Percentiles rank a stretch among this genome's conserved stretches.
Conservation (phyloP, 2,329 filamentous ascomycete genomes). For the Stemphylium vesicarium region DNA sequence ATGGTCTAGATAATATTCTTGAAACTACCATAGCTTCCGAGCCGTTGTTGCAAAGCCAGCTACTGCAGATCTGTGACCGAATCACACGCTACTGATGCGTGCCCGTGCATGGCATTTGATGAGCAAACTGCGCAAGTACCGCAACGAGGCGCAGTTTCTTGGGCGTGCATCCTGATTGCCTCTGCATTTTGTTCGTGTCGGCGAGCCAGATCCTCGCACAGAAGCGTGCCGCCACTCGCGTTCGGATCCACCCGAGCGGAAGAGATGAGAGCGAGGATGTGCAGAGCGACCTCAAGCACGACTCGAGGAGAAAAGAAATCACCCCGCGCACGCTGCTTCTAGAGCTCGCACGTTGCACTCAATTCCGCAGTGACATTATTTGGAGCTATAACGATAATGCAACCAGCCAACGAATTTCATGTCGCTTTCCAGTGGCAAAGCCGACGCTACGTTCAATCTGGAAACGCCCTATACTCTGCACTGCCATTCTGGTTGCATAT, state of each 20-base stretch:
- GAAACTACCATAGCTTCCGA: constrained; percentile 15
- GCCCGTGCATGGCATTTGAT: constrained; percentile 9
- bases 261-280: not conserved
- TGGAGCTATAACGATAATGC: not conserved
- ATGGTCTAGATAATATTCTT: constrained; percentile 2
- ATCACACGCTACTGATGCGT: constrained; percentile 20
- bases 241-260: constrained; percentile 12
- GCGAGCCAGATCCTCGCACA: constrained; percentile 3
- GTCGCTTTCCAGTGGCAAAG: constrained; percentile 10
- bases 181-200: constrained; percentile 14
- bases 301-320: not conserved
- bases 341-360: not conserved
- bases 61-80: constrained; percentile 18
- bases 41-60: constrained; percentile 19
- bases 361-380: not conserved
- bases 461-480: constrained; percentile 6
- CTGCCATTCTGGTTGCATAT: constrained; percentile 11
- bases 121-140: not conserved
- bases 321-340: not conserved
- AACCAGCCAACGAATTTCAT: constrained; percentile 8
- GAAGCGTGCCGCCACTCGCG: constrained; percentile 1
- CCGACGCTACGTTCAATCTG: constrained; percentile 13
- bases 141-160: not conserved
- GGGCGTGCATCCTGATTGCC: constrained; percentile 12
- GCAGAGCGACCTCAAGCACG: not conserved